phyloP scores from a whole-genome alignment of 345 rosid genomes.

The Syzygium oleosum region DNA sequence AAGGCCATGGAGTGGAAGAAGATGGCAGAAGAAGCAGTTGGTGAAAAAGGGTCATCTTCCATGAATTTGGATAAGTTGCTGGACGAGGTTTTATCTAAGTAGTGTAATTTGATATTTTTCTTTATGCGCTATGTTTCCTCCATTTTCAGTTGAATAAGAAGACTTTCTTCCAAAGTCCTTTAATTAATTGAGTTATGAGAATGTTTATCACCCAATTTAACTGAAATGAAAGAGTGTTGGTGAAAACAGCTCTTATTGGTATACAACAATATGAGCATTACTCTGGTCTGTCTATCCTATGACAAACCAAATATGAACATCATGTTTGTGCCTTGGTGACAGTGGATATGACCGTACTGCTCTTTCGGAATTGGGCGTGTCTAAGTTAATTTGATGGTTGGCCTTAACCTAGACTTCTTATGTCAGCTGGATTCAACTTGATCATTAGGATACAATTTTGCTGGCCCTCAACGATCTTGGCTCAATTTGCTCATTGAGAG shows the following conservation, averaged over 20 bases:
- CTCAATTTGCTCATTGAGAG: background rate
- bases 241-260: background rate
- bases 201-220: background rate
- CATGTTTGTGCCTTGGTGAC: background rate
- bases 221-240: background rate
- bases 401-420: background rate
- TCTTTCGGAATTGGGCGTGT: background rate
- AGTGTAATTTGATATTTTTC: background rate
- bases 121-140: background rate
- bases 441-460: background rate
- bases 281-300: background rate
- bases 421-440: background rate
- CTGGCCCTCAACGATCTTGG: background rate
- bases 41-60: background rate
- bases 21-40: conserved; percentile 10
- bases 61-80: conserved; percentile 1
- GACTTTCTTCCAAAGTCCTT: background rate
- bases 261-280: background rate
- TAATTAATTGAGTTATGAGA: background rate
- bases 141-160: background rate
- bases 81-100: background rate
- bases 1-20: conserved; percentile 18
- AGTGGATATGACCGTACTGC: background rate
- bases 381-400: background rate
- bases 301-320: too few relatives aligned